These are phyloP conservation scores for Citrus trifoliata DNA, from an alignment of 345 rosid species.

Conservation along the genomic window DNA sequence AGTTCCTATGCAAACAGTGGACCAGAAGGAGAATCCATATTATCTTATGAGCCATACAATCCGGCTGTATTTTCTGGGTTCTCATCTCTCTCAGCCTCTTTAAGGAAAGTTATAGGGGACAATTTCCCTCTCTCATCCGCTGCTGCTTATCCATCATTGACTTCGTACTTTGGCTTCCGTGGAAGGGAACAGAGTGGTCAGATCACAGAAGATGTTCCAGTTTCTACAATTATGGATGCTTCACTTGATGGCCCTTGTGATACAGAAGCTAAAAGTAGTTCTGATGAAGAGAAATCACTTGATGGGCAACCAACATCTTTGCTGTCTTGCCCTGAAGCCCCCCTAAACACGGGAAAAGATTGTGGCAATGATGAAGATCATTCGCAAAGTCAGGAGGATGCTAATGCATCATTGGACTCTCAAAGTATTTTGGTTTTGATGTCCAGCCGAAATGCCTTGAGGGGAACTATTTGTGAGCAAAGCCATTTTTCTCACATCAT, in stretches of 20 bases:
- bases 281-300: slow-evolving; percentile 29
- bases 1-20: slow-evolving; percentile 27
- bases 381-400: slow-evolving; percentile 36
- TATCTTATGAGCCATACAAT: slow-evolving; percentile 68
- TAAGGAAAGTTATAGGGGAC: slow-evolving; percentile 59
- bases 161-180: slow-evolving; percentile 57
- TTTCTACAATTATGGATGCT: slow-evolving; percentile 32
- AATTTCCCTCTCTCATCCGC: slow-evolving; percentile 41
- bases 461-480: slow-evolving; percentile 77
- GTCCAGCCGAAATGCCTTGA: slow-evolving; percentile 67
- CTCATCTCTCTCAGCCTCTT: slow-evolving; percentile 69
- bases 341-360: slow-evolving; percentile 26
- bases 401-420: slow-evolving; percentile 45
- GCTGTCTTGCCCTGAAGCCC: slow-evolving; percentile 27
- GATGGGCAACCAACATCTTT: slow-evolving; percentile 32
- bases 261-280: slow-evolving; percentile 29
- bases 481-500: slow-evolving; percentile 91
- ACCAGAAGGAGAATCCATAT: slow-evolving; percentile 29
- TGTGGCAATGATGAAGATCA: slow-evolving; percentile 23
- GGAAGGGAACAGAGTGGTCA: slow-evolving; percentile 29
- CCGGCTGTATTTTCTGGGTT: slow-evolving; percentile 75
- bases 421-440: slow-evolving; percentile 89
- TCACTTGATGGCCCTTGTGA: slow-evolving; percentile 17
- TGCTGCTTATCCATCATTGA: slow-evolving; percentile 40
- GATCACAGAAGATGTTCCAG: slow-evolving; percentile 36